phyloP scores from a whole-genome alignment of 2,329 filamentous ascomycete genomes.

The Aspergillus sergii region DNA sequence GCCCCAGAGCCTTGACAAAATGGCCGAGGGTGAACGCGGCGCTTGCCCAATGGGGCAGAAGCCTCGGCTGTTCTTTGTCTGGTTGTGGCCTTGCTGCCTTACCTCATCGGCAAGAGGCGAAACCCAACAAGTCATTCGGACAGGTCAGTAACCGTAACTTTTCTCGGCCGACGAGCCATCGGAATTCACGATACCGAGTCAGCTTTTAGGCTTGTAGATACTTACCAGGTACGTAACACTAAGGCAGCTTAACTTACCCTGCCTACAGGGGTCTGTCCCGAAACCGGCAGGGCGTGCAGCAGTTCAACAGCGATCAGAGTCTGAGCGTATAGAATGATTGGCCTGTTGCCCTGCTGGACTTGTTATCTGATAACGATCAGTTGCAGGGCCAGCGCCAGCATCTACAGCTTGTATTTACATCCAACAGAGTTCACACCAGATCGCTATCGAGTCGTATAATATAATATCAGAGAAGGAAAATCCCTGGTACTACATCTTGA shows the following conservation, averaged over 20 bases:
- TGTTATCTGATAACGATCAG: constrained; percentile 6
- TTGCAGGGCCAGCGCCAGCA: not conserved
- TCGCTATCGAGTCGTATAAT: not conserved
- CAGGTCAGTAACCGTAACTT: not conserved
- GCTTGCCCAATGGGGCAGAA: constrained; percentile 1
- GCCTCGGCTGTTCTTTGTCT: not conserved
- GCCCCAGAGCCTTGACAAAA: not conserved
- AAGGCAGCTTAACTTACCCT: not conserved
- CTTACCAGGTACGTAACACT: not conserved
- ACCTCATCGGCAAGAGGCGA: not conserved
- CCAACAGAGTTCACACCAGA: not conserved
- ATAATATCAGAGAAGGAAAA: not conserved
- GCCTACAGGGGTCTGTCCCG: not conserved
- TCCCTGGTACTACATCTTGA: no score
- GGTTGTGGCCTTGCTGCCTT: not conserved
- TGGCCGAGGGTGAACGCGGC: constrained; percentile 4
- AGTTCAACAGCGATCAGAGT: not conserved
- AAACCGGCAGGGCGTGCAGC: not conserved
- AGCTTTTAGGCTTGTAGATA: not conserved
- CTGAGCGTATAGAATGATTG: not conserved
- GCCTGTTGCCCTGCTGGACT: not conserved
- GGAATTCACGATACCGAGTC: constrained; percentile 1
- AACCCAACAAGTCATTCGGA: not conserved
- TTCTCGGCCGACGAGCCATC: not conserved
- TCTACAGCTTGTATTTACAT: not conserved